Conservation (phyloP, 306 rosid genomes). For the Fragaria iinumae region DNA sequence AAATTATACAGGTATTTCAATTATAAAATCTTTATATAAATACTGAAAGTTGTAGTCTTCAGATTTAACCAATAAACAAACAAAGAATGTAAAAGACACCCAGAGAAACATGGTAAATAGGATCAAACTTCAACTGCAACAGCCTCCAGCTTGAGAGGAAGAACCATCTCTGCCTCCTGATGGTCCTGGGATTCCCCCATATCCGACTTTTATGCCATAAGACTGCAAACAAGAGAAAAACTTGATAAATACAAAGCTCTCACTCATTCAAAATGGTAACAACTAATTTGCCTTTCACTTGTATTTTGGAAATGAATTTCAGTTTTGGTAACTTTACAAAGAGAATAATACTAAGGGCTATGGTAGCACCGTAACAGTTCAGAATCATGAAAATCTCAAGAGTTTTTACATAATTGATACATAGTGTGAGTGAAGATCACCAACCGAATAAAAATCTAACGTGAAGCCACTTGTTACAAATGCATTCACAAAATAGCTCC, state of each 20-base stretch:
- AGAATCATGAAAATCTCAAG: background rate
- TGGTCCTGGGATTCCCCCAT: constrained; percentile 97
- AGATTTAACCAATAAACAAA: constrained; percentile 32
- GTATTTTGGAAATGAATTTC: background rate
- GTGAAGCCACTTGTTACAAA: background rate
- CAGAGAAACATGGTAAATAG: constrained; percentile 19
- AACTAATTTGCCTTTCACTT: background rate
- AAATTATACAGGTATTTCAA: constrained; percentile 52
- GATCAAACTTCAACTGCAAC: constrained; percentile 71
- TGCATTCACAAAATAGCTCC: background rate
- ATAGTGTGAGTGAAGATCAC: background rate
- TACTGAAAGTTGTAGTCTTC: constrained; percentile 28
- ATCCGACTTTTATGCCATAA: constrained; percentile 96
- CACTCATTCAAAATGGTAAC: background rate
- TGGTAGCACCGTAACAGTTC: background rate
- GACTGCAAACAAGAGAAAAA: constrained; percentile 57
- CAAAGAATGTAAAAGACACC: constrained; percentile 16
- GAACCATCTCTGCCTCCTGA: constrained; percentile 95
- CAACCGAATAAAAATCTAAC: background rate
- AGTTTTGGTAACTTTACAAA: background rate
- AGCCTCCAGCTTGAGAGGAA: constrained; percentile 72
- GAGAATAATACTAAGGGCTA: background rate
- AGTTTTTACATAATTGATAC: background rate
- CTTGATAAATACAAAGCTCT: constrained; percentile 23
- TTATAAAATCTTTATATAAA: constrained; percentile 27